phyloP scores from a whole-genome alignment of 192 early-diverging fungal species.

The Linnemannia elongata region DNA sequence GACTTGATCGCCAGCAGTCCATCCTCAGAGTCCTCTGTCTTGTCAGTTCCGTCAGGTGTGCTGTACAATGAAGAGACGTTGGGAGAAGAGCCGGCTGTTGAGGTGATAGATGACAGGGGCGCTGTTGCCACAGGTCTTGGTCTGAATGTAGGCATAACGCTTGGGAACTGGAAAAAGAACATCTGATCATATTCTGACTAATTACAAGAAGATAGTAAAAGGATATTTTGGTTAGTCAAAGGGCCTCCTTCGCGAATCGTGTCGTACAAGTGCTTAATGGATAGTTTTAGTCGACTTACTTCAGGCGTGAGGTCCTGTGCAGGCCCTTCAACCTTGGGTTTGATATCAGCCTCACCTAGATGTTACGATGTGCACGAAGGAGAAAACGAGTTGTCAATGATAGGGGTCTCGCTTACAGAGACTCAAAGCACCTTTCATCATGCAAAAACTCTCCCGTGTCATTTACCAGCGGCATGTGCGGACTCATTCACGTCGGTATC shows the following conservation, averaged over 20 bases:
- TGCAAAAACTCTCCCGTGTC: no score
- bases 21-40: slow-evolving; percentile 39
- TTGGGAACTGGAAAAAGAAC: slow-evolving; percentile 75
- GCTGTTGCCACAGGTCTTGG: slow-evolving; percentile 32
- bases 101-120: slow-evolving; percentile 26
- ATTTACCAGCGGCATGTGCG: neutral
- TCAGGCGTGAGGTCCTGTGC: slow-evolving; percentile 43
- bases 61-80: slow-evolving; percentile 21
- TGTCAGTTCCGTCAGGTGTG: slow-evolving; percentile 18
- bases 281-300: slow-evolving; percentile 8
- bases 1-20: slow-evolving; percentile 43
- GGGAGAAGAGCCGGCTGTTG: slow-evolving; percentile 31
- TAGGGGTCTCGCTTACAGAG: neutral
- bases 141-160: slow-evolving; percentile 69
- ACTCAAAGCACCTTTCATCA: neutral
- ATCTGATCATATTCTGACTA: slow-evolving; percentile 58
- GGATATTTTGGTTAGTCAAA: neutral
- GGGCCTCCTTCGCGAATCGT: neutral
- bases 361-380: neutral
- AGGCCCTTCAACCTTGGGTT: slow-evolving; percentile 39
- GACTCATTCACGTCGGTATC: neutral
- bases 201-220: neutral
- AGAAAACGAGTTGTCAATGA: neutral
- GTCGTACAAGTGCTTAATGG: neutral
- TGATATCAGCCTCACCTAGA: slow-evolving; percentile 32